Base-by-base conservation (phyloP, 140 eudicot genomes). In the Anethum foeniculum region DNA sequence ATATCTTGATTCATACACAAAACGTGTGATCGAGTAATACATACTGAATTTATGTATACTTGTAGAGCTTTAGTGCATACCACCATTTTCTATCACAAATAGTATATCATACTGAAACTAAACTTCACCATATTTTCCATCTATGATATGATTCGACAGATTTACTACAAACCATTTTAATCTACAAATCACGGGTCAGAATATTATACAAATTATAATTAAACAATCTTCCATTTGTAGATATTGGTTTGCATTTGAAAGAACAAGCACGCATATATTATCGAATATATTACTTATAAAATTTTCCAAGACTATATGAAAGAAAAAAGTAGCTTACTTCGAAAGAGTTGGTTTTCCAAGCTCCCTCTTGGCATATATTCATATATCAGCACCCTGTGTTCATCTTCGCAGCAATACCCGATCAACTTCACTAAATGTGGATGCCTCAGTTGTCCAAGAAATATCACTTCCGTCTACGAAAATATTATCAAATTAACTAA, bases 361-460 rank as follows among this genome's bases (percentile, higher is more conserved):
- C 98, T 94, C 28, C 98, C 97, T 46, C 98, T 83, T 0, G 98
- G 97, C 98, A 94, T 91, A 85, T 94, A 92, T 82, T 94, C 98
- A 64, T 94, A 94, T 0, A 94, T 96, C 25, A 94, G 90, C n/a
- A 94, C 80, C 81, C 98, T 87, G 81, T 94, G 97, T 80, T 92
- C 90, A 78, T 91, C 98, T 86, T 94, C 98, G 11, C 97, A 94
- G 62, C 98, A 94, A 25, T 92, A 94, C 58, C 98, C 98, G 41
- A 94, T 92, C 91, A 94, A 58, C 90, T 92, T 94, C 86, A 94
- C 98, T 82, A 94, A 80, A 88, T 94, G 90, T 43, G 96, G 87
- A 85, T 94, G 98, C 81, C 96, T 89, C 77, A 94, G 44, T 81
- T 92, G 96, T 72, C 98, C 98, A 76, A 94, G 97, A 86, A 92